Evolutionary conservation across 805 yeast species (phyloP).

Genomic region (Cyberlindnera galapagoensis): DNA sequence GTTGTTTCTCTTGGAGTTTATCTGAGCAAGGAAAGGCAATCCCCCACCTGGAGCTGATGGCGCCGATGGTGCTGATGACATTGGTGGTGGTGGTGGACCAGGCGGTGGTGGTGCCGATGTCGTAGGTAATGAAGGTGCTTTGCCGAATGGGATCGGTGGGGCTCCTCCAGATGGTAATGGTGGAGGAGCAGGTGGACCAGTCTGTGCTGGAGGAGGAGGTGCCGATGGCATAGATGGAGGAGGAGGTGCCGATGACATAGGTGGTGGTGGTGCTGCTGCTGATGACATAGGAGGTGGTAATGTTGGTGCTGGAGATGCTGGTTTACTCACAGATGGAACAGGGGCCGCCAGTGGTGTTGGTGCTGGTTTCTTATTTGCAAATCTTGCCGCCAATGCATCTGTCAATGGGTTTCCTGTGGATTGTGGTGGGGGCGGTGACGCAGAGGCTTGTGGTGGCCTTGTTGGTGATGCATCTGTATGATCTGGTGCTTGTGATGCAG

Average conservation of each 20-base stretch:
- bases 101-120: constrained; percentile 14
- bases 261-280: constrained; percentile 13
- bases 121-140: constrained; percentile 10
- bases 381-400: constrained; percentile 13
- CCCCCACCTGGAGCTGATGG: constrained; percentile 25
- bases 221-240: constrained; percentile 18
- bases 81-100: constrained; percentile 13
- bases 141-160: no score
- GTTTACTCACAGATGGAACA: constrained; percentile 12
- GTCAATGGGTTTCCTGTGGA: constrained; percentile 14
- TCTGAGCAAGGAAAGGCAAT: constrained; percentile 42
- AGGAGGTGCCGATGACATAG: constrained; percentile 11
- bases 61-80: constrained; percentile 8
- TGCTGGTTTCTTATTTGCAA: constrained; percentile 8
- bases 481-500: constrained; percentile 16
- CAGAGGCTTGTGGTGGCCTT: constrained; percentile 21
- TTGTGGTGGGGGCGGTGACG: constrained; percentile 10
- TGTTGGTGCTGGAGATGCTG: constrained; percentile 18
- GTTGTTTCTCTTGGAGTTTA: constrained; percentile 41
- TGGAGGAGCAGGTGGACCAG: constrained; percentile 14
- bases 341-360: constrained; percentile 13
- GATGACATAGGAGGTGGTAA: no score
- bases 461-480: constrained; percentile 23
- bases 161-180: constrained; percentile 18
- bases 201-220: constrained; percentile 16